Percentiles rank a stretch among this genome's conserved stretches.
These are phyloP conservation scores for Papiliotrema nemorosa DNA, from an alignment of 1,284 basidiomycete species.

Conservation along the genomic window DNA sequence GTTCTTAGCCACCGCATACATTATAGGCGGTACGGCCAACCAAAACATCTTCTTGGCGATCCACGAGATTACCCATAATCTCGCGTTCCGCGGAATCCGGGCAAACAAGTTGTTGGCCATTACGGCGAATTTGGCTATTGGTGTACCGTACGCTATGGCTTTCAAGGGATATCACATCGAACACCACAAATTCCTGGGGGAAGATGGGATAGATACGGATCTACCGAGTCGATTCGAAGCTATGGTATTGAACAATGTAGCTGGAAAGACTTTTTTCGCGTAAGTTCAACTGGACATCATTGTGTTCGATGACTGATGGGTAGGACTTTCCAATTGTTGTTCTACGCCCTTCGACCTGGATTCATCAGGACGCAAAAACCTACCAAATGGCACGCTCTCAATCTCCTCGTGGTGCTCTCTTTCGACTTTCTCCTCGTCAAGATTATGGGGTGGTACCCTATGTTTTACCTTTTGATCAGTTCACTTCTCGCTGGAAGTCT, in stretches of 20 bases:
- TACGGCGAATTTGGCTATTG: conserved; percentile 87
- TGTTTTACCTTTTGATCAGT: conserved; percentile 79
- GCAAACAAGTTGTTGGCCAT: conserved; percentile 86
- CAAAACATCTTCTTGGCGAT: conserved; percentile 97
- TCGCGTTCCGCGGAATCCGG: conserved; percentile 80
- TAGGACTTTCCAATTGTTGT: conserved; percentile 95
- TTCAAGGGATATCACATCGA: conserved; percentile 98
- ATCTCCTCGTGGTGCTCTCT: conserved; percentile 65
- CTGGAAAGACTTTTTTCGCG: conserved; percentile 98
- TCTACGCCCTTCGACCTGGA: conserved; percentile 95
- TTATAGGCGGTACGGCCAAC: conserved; percentile 88
- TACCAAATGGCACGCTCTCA: conserved; percentile 80
- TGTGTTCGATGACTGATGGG: conserved; percentile 2
- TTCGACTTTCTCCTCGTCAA: conserved; percentile 70
- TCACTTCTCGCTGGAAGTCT: conserved; percentile 94
- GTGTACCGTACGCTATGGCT: conserved; percentile 88
- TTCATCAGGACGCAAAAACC: conserved; percentile 80
- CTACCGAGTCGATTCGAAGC: conserved; percentile 84
- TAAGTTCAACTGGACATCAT: conserved; percentile 50
- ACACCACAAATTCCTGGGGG: conserved; percentile 91
- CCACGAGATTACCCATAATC: conserved; percentile 97
- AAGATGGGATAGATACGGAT: conserved; percentile 91
- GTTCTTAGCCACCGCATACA: conserved; percentile 77
- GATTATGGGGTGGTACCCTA: conserved; percentile 61
- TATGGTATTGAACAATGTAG: conserved; percentile 83